phyloP scores from a whole-genome alignment of 768 basidiomycete genomes.

The Paxillus involutus region DNA sequence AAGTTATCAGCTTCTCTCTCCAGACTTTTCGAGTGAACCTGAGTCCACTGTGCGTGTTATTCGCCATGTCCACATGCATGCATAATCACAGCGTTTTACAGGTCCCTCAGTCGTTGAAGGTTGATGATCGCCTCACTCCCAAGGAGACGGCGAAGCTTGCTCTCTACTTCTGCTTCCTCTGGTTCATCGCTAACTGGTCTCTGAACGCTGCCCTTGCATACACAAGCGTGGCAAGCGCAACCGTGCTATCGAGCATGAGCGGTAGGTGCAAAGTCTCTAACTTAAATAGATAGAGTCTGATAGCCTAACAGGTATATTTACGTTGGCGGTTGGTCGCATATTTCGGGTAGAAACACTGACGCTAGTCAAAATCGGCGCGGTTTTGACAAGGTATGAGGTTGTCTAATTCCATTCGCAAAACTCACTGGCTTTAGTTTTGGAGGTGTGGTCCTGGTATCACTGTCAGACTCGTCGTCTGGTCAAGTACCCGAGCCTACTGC shows the following conservation, averaged over 20 bases:
- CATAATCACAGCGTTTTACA: background rate
- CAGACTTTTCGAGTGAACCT: conserved; percentile 8
- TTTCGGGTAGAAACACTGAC: conserved; percentile 82
- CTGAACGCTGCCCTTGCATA: conserved; percentile 81
- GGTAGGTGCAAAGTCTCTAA: conserved; percentile 47
- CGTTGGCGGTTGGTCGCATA: conserved; percentile 77
- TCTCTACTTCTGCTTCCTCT: conserved; percentile 78
- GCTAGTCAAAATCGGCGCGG: conserved; percentile 70
- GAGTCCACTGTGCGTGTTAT: conserved; percentile 19
- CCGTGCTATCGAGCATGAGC: conserved; percentile 85
- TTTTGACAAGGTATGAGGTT: conserved; percentile 65
- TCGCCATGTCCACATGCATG: background rate
- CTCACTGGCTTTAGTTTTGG: conserved; percentile 51
- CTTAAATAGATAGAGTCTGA: background rate
- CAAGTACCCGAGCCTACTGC: conserved; percentile 10
- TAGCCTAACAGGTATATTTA: conserved; percentile 78
- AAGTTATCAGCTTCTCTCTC: conserved; percentile 27
- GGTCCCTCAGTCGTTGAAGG: conserved; percentile 9
- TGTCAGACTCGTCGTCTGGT: conserved; percentile 64
- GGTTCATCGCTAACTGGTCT: conserved; percentile 95
- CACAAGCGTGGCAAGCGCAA: conserved; percentile 93
- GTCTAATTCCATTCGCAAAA: background rate
- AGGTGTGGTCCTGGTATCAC: conserved; percentile 86
- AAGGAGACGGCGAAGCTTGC: conserved; percentile 80
- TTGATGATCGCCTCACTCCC: conserved; percentile 47